Evolutionary conservation across 192 early-diverging fungal genomes (phyloP).

Genomic region (Mortierella claussenii): DNA sequence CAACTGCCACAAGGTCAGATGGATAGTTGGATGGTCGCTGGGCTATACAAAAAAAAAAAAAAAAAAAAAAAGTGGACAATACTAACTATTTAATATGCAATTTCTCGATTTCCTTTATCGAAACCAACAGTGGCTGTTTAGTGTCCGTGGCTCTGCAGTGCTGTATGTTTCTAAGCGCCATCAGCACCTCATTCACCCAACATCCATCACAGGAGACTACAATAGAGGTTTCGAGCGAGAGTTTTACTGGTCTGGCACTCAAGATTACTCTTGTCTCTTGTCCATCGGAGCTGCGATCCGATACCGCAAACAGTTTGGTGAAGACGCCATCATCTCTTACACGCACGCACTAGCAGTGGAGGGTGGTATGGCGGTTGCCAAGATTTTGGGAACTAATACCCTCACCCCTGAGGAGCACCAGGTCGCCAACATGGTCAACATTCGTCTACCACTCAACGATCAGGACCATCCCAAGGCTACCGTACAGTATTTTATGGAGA

Average conservation of each 20-base stretch:
- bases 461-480: conserved; percentile 22
- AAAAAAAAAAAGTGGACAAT: not conserved
- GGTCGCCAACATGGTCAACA: conserved; percentile 68
- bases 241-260: conserved; percentile 61
- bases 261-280: conserved; percentile 55
- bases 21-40: too few relatives aligned
- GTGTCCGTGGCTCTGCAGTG: conserved; percentile 61
- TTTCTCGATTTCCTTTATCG: not conserved
- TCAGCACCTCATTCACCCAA: conserved; percentile 60
- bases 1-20: conserved; percentile 68
- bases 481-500: conserved; percentile 14
- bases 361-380: conserved; percentile 67
- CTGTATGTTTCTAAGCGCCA: conserved; percentile 64
- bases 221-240: conserved; percentile 53
- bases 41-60: not conserved
- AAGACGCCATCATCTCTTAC: conserved; percentile 66
- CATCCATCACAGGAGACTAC: conserved; percentile 57
- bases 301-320: conserved; percentile 67
- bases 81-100: not conserved
- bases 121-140: conserved; percentile 64
- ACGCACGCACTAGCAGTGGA: conserved; percentile 61
- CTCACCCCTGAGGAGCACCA: conserved; percentile 61
- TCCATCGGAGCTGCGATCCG: conserved; percentile 54
- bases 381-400: conserved; percentile 64
- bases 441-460: conserved; percentile 58